Evolutionary conservation across 2,329 filamentous ascomycete species (phyloP).

Genomic region (Penicillium decumbens): DNA sequence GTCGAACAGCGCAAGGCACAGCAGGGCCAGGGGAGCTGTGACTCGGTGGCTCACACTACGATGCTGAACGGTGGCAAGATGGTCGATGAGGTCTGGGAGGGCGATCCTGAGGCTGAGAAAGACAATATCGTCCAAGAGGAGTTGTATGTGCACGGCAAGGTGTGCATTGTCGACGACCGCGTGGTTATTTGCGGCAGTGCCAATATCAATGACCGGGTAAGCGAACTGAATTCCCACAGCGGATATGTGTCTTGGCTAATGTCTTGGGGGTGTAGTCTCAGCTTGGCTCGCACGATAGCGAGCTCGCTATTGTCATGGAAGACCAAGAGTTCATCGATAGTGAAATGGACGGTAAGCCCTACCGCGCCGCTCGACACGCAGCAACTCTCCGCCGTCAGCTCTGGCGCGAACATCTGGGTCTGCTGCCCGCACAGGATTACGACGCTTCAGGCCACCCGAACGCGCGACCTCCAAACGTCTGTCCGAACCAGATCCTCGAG

Average conservation of each 20-base stretch:
- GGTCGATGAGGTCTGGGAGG: conserved; percentile 71
- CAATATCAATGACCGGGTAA: conserved; percentile 61
- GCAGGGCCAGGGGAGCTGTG: conserved; percentile 35
- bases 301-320: conserved; percentile 85
- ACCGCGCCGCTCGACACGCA: conserved; percentile 69
- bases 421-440: conserved; percentile 67
- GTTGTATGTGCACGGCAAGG: conserved; percentile 88
- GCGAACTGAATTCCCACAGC: conserved; percentile 26
- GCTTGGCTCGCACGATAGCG: conserved; percentile 76
- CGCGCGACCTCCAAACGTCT: conserved; percentile 67
- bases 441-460: conserved; percentile 66
- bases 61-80: conserved; percentile 66
- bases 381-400: conserved; percentile 76
- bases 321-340: conserved; percentile 67
- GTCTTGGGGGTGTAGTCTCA: conserved; percentile 54
- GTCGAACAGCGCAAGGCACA: conserved; percentile 31
- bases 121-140: conserved; percentile 93
- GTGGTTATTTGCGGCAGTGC: conserved; percentile 76
- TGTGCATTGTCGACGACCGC: conserved; percentile 74
- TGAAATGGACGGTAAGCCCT: conserved; percentile 68
- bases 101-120: conserved; percentile 68
- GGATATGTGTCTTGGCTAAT: background rate
- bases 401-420: conserved; percentile 86
- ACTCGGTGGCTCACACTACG: conserved; percentile 69
- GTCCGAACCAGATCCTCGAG: conserved; percentile 69